These are phyloP conservation scores for Fulvia fulva DNA, from an alignment of 2,329 filamentous ascomycete species.

Conservation along the genomic window DNA sequence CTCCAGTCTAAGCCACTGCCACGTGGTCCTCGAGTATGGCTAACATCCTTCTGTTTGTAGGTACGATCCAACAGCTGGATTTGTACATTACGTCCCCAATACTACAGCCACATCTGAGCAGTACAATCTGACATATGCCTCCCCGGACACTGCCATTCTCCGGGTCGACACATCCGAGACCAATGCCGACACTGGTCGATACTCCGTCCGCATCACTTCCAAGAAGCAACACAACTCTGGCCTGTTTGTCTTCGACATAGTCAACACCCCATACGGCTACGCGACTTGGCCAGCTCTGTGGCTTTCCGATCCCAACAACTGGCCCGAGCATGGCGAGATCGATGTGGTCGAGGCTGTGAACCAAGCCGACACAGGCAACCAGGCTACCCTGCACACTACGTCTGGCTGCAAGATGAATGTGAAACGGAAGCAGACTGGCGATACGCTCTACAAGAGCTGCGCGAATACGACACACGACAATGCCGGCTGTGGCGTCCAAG, in stretches of 20 bases:
- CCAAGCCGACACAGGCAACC: conserved; percentile 23
- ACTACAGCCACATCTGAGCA: conserved; percentile 19
- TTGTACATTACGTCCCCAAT: conserved; percentile 44
- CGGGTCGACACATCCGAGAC: conserved; percentile 28
- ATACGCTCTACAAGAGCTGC: conserved; percentile 27
- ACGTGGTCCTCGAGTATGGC: too few relatives aligned
- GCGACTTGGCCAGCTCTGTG: conserved; percentile 40
- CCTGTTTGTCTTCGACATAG: conserved; percentile 36
- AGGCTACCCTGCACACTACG: conserved; percentile 31
- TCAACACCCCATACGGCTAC: conserved; percentile 35
- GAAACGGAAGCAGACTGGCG: conserved; percentile 30
- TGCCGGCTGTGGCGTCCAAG: conserved; percentile 30
- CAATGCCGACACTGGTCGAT: conserved; percentile 29
- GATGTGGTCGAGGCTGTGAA: conserved; percentile 37
- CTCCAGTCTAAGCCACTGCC: too few relatives aligned
- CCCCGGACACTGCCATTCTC: conserved; percentile 24
- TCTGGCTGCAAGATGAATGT: conserved; percentile 32
- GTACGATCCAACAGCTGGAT: conserved; percentile 42
- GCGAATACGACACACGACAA: conserved; percentile 25
- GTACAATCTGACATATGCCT: conserved; percentile 32
- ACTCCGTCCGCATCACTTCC: conserved; percentile 34
- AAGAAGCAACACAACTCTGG: conserved; percentile 36
- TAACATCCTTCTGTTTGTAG: too few relatives aligned
- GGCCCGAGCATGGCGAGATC: conserved; percentile 31
- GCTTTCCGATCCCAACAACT: conserved; percentile 43